phyloP scores from a whole-genome alignment of 2,329 filamentous ascomycete species.

The Xylogone sp. region DNA sequence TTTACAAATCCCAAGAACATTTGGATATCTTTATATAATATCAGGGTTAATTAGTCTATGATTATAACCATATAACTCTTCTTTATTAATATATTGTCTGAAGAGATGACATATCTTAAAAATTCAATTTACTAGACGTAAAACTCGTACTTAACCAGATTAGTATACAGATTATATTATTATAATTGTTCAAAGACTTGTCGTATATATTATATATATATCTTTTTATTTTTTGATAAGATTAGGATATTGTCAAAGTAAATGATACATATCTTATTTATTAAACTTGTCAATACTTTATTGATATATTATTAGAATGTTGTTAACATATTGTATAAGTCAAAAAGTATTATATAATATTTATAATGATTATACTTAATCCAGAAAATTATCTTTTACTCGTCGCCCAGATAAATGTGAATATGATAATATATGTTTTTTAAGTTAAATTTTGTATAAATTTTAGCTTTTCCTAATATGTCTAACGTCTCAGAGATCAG shows the following conservation, averaged over 20 bases:
- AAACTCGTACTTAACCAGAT: conserved; percentile 13
- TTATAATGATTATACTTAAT: conserved; percentile 30
- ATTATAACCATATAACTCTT: conserved; percentile 11
- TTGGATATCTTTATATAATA: conserved; percentile 18
- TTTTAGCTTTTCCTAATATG: conserved; percentile 17
- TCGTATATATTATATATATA: conserved; percentile 12
- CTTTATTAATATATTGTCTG: conserved; percentile 13
- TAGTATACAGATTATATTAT: conserved; percentile 1
- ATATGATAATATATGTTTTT: conserved; percentile 30
- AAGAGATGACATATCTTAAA: conserved; percentile 12
- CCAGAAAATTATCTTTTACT: conserved; percentile 32
- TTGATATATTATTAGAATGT: conserved; percentile 28
- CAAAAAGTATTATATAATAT: conserved; percentile 30
- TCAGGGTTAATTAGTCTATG: conserved; percentile 12
- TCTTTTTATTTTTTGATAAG: conserved; percentile 14
- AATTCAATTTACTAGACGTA: too few species aligned
- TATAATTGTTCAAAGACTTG: conserved; percentile 4
- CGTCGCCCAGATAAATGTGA: conserved; percentile 26
- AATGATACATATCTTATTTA: conserved; percentile 10
- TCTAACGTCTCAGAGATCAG: conserved; percentile 29
- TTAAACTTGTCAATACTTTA: conserved; percentile 7
- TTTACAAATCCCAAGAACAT: conserved; percentile 28
- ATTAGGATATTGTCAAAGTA: conserved; percentile 30
- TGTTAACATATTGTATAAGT: conserved; percentile 10
- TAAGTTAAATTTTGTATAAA: conserved; percentile 30